These are phyloP conservation scores for Candida railenensis DNA, from an alignment of 805 yeast species.

Conservation along the genomic window DNA sequence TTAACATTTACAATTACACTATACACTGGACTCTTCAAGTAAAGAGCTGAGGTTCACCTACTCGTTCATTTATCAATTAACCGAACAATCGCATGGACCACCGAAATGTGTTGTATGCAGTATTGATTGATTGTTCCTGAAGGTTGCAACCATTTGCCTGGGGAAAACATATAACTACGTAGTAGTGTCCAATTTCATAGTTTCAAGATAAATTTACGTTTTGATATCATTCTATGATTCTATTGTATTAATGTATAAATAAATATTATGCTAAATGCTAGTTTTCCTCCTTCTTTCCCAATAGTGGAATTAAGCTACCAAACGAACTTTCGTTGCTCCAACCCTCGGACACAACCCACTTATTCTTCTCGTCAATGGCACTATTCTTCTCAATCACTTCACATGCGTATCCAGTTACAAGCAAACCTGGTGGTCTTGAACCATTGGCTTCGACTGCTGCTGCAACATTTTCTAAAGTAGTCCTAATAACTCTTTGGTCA, in stretches of 20 bases:
- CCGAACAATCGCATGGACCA: too few relatives aligned
- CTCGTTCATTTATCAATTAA: too few relatives aligned
- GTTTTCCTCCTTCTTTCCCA: background rate
- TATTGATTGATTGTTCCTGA: too few relatives aligned
- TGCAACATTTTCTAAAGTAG: conserved; percentile 64
- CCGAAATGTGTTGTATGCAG: background rate
- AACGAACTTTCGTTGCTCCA: conserved; percentile 11
- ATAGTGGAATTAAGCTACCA: background rate
- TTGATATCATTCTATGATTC: too few relatives aligned
- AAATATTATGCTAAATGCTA: background rate
- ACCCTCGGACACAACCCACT: conserved; percentile 53
- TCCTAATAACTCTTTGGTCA: conserved; percentile 83
- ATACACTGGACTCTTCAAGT: background rate
- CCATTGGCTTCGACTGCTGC: conserved; percentile 76
- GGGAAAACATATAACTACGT: too few relatives aligned
- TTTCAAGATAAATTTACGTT: too few relatives aligned
- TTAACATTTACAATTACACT: background rate
- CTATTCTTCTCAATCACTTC: conserved; percentile 38
- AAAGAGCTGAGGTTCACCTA: too few relatives aligned
- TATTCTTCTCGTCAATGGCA: conserved; percentile 18
- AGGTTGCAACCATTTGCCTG: too few relatives aligned
- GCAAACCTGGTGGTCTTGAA: conserved; percentile 88
- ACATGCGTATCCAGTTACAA: conserved; percentile 81
- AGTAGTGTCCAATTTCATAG: too few relatives aligned
- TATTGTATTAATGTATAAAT: background rate